These are phyloP conservation scores for Allium cepa DNA, from an alignment of 106 monocot species.

Conservation along the genomic window DNA sequence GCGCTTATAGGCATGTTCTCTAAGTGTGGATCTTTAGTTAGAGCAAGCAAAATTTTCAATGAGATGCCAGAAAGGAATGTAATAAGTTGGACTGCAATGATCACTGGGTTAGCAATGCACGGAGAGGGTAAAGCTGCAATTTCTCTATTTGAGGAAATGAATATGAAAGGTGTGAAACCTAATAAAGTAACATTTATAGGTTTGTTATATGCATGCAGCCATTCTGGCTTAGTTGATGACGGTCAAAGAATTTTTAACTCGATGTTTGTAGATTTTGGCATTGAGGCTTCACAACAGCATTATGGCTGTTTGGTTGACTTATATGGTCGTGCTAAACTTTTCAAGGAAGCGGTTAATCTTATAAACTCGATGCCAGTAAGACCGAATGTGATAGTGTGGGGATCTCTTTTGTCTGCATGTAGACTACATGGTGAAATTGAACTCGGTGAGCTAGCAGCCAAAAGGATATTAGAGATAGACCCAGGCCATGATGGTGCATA, in stretches of 20 bases:
- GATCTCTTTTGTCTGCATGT: slow-evolving; percentile 56
- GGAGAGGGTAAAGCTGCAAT: slow-evolving; percentile 46
- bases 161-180: slow-evolving; percentile 17
- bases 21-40: slow-evolving; percentile 21
- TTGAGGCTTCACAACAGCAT: slow-evolving; percentile 48
- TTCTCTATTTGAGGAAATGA: slow-evolving; percentile 40
- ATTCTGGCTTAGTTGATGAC: slow-evolving; percentile 41
- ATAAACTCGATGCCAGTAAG: slow-evolving; percentile 45
- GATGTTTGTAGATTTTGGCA: slow-evolving; percentile 28
- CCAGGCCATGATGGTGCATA: slow-evolving; percentile 46
- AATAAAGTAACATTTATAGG: slow-evolving; percentile 50
- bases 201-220: slow-evolving; percentile 51
- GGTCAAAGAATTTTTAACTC: slow-evolving; percentile 44
- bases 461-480: slow-evolving; percentile 22
- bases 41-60: slow-evolving; percentile 24
- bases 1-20: slow-evolving; percentile 53
- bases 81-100: slow-evolving; percentile 71
- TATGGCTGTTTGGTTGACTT: slow-evolving; percentile 74
- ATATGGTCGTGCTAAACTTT: slow-evolving; percentile 32
- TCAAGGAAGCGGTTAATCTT: slow-evolving; percentile 31
- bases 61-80: slow-evolving; percentile 53
- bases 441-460: slow-evolving; percentile 45
- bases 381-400: slow-evolving; percentile 60
- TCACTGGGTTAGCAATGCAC: slow-evolving; percentile 61
- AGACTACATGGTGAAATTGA: slow-evolving; percentile 30